Evolutionary conservation across 2,329 filamentous ascomycete genomes (phyloP).

Genomic region (Fusarium aywerte): DNA sequence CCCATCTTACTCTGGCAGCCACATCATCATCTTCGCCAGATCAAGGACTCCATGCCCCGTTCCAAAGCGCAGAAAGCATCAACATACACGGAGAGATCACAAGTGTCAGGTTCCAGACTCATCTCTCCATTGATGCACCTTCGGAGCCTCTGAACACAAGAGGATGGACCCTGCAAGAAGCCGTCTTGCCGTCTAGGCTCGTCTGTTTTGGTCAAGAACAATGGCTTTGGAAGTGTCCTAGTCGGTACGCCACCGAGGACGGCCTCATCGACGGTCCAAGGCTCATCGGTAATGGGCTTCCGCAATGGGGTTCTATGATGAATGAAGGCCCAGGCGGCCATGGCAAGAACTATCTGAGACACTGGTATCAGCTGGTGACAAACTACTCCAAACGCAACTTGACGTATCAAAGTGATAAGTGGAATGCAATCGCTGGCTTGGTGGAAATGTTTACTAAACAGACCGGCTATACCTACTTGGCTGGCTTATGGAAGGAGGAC

Average conservation of each 20-base stretch:
- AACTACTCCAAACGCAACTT: not conserved
- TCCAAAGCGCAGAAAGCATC: not conserved
- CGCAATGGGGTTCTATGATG: not conserved
- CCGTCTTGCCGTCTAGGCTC: not conserved
- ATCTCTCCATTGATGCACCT: not conserved
- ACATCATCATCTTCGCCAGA: constrained; percentile 1
- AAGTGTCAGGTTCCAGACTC: not conserved
- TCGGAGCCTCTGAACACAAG: constrained; percentile 1
- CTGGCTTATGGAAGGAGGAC: constrained; percentile 13
- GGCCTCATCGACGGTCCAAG: not conserved
- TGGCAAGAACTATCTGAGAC: not conserved
- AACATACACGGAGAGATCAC: not conserved
- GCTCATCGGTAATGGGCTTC: not conserved
- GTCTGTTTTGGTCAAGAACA: constrained; percentile 3
- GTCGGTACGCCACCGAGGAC: constrained; percentile 3
- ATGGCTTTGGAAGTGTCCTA: constrained; percentile 18
- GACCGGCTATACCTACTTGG: not conserved
- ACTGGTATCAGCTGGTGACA: constrained; percentile 4
- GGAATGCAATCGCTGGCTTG: constrained; percentile 6
- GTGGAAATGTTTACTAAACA: not conserved
- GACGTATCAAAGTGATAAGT: constrained; percentile 1
- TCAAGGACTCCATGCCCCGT: constrained; percentile 3
- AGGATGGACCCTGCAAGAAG: constrained; percentile 15
- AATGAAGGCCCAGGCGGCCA: not conserved
- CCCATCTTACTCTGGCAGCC: not conserved